phyloP scores from a whole-genome alignment of 2,329 filamentous ascomycete genomes.

The Ramularia collo-cygni region DNA sequence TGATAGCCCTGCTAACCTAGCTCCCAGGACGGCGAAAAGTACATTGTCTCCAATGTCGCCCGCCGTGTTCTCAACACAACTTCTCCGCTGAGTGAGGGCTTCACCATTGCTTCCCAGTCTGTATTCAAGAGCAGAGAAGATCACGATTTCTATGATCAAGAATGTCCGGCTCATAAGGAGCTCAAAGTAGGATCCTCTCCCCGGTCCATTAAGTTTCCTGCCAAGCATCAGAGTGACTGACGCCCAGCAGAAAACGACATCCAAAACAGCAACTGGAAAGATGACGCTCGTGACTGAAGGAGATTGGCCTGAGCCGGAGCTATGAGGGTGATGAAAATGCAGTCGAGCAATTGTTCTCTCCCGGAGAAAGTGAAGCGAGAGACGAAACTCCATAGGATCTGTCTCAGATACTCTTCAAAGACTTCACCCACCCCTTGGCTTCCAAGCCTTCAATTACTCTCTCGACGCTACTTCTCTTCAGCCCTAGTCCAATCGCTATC shows the following conservation, averaged over 20 bases:
- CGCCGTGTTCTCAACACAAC: conserved; percentile 21
- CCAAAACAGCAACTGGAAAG: conserved; percentile 21
- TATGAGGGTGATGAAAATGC: no score
- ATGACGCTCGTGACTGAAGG: conserved; percentile 26
- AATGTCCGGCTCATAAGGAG: conserved; percentile 48
- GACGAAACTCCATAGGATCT: no score
- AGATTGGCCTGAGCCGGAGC: conserved; percentile 22
- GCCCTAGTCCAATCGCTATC: conserved; percentile 73
- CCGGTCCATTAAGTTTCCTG: no score
- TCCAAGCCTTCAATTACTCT: conserved; percentile 56
- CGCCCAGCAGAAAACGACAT: conserved; percentile 18
- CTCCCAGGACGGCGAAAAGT: conserved; percentile 59
- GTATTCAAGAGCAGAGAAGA: conserved; percentile 59
- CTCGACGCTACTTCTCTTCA: conserved; percentile 67
- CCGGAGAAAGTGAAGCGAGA: no score
- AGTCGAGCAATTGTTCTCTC: no score
- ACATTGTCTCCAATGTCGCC: conserved; percentile 49
- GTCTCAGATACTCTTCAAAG: conserved; percentile 26
- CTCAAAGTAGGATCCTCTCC: conserved; percentile 37
- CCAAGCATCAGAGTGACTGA: not conserved
- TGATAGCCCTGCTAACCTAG: not conserved
- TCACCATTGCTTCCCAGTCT: conserved; percentile 57
- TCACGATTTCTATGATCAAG: conserved; percentile 63
- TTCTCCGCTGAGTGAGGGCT: conserved; percentile 54
- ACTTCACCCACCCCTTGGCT: conserved; percentile 53